Evolutionary conservation across 495 filamentous ascomycete genomes (phyloP).

Genomic region (Poronia punctata): DNA sequence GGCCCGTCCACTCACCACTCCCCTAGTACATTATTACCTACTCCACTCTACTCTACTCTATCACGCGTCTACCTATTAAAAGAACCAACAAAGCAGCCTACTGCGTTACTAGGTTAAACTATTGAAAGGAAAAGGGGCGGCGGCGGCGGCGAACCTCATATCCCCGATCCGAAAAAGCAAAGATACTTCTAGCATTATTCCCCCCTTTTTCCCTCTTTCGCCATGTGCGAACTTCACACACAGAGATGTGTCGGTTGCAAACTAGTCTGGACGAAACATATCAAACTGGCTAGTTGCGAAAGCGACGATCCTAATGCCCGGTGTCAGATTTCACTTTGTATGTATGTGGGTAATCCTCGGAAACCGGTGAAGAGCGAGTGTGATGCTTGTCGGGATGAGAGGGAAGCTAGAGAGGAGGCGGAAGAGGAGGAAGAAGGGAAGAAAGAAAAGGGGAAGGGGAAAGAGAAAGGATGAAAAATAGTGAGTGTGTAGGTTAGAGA

Average conservation of each 20-base stretch:
- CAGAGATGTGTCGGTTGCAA: constrained; percentile 16
- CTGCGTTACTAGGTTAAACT: too few species aligned
- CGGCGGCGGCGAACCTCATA: too few species aligned
- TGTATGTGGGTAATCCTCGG: constrained; percentile 14
- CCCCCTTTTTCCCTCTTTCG: too few species aligned
- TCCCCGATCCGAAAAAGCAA: too few species aligned
- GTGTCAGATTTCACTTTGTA: constrained; percentile 14
- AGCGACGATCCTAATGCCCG: constrained; percentile 8
- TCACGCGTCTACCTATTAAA: too few species aligned
- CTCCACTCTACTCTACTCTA: too few species aligned
- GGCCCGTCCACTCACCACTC: too few species aligned
- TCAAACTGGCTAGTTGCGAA: constrained; percentile 17
- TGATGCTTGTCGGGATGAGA: constrained; percentile 8
- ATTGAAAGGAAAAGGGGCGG: too few species aligned
- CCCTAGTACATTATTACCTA: too few species aligned
- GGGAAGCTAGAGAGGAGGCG: constrained; percentile 4
- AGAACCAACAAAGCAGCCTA: too few species aligned
- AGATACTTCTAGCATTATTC: too few species aligned
- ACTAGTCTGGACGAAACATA: constrained; percentile 8
- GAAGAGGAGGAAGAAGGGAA: neutral
- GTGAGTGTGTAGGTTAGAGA: too few species aligned
- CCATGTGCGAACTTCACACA: constrained; percentile 20
- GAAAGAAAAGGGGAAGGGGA: neutral
- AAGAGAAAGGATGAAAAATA: neutral
- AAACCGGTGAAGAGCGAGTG: constrained; percentile 14